Evolutionary conservation across 1,284 basidiomycete species (phyloP), one percentile per base, ranked within the genome.

Genomic region (Ceratobasidium sp.): DNA sequence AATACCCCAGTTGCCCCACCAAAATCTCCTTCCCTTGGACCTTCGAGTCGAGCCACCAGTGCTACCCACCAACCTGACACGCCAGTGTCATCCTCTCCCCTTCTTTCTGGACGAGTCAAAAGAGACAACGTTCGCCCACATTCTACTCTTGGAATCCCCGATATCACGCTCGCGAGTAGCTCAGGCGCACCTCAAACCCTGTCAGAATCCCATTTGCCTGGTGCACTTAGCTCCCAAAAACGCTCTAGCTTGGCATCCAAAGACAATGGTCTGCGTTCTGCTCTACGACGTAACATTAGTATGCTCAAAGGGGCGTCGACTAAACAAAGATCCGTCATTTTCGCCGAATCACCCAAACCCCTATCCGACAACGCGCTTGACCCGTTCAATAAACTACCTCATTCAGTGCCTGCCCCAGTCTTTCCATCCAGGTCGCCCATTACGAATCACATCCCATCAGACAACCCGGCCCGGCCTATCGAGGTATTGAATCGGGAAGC

Each of bases 401-500:
- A 29, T 55, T 67, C 52, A 15, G 42, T 17, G 6, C 45, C 52
- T n/a, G 47, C 38, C 15, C 49, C 60, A 53, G 27, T 25, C 5
- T 1, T 20, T 34, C 15, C 34, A 27, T 29, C 56, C 20, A 40
- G 32, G 20, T 42, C 31, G 17, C 38, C 64, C 13, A 55, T 32
- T 10, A 54, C 43, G 31, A 52, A 35, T n/a, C 40, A 67, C 29
- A 34, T 49, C 15, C 60, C 60, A 3, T 42, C 57, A 34, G 73
- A 79, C 32, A 73, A 73, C 7, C 84, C 87, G 40, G 85, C 77
- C 3, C 79, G 86, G 34, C 88, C 89, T 0, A 73, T 75, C 7
- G 84, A 86, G 69, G 89, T 91, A 5, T 80, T 92, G 31, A 79
- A 82, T 52, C 81, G 89, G 49, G 80, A 81, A 0, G 82, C 83